Conservation (phyloP, 2,329 filamentous ascomycete species). For the Orbilia blumenaviensis region DNA sequence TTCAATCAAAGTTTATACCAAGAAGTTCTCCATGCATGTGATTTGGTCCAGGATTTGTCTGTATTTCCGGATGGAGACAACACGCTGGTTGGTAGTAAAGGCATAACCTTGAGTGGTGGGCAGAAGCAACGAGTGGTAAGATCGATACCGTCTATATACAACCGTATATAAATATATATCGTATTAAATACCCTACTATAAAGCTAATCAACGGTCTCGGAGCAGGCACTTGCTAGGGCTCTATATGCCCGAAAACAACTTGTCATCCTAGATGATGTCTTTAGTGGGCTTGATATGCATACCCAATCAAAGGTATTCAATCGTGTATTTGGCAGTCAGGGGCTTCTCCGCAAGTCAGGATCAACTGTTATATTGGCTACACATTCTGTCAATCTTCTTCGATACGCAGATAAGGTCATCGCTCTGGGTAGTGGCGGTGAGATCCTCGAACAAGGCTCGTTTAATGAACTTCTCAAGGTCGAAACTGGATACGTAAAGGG, state of each 20-base stretch:
- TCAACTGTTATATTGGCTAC: slow-evolving; percentile 62
- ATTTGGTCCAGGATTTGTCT: slow-evolving; percentile 60
- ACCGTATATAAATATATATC: neutral
- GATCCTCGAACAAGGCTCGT: slow-evolving; percentile 62
- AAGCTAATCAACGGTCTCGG: neutral
- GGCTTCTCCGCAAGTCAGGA: slow-evolving; percentile 57
- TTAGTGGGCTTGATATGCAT: slow-evolving; percentile 61
- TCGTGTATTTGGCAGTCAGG: slow-evolving; percentile 58
- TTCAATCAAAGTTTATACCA: slow-evolving; percentile 59
- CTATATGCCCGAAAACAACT: slow-evolving; percentile 59
- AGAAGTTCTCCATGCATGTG: slow-evolving; percentile 60
- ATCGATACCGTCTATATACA: no score
- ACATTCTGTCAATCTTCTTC: slow-evolving; percentile 61
- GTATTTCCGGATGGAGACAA: slow-evolving; percentile 60
- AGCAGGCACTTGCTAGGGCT: slow-evolving; percentile 61
- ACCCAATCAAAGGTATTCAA: slow-evolving; percentile 61
- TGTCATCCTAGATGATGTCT: slow-evolving; percentile 61
- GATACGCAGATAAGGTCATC: slow-evolving; percentile 62
- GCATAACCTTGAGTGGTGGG: slow-evolving; percentile 64
- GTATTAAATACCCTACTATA: neutral
- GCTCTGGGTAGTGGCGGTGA: slow-evolving; percentile 60
- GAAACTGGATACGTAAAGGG: slow-evolving; percentile 58
- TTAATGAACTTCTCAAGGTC: slow-evolving; percentile 60
- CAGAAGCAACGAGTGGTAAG: slow-evolving; percentile 63
- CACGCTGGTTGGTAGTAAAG: slow-evolving; percentile 64